phyloP scores from a whole-genome alignment of 1,284 basidiomycete genomes.

The Schizophyllum commune region DNA sequence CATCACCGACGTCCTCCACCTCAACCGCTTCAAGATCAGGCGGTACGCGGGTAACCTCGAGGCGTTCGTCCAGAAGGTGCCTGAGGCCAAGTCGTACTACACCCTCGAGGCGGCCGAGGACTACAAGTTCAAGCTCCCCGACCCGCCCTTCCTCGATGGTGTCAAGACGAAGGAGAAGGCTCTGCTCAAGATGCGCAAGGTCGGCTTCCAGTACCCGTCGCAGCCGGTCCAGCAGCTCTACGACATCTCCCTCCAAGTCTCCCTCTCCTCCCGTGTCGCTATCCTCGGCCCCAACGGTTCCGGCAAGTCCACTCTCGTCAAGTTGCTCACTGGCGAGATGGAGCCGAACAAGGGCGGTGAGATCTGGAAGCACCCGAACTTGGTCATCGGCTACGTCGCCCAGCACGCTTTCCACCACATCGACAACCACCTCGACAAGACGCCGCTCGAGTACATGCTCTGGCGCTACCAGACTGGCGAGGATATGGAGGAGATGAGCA shows the following conservation, averaged over 20 bases:
- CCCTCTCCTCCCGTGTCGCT: slow-evolving; percentile 94
- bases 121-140: slow-evolving; percentile 95
- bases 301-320: slow-evolving; percentile 98
- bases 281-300: slow-evolving; percentile 96
- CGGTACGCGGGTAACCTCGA: slow-evolving; percentile 98
- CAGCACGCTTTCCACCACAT: slow-evolving; percentile 99
- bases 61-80: slow-evolving; percentile 89
- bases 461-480: slow-evolving; percentile 99
- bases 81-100: slow-evolving; percentile 98
- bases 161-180: slow-evolving; percentile 99
- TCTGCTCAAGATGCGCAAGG: slow-evolving; percentile 95
- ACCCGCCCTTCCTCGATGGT: slow-evolving; percentile 95
- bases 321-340: slow-evolving; percentile 96
- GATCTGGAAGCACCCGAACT: slow-evolving; percentile 98
- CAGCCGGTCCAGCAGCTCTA: slow-evolving; percentile 83
- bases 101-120: slow-evolving; percentile 90
- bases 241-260: slow-evolving; percentile 95
- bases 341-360: slow-evolving; percentile 95
- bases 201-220: slow-evolving; percentile 93
- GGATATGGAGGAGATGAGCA: slow-evolving; percentile 93
- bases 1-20: slow-evolving; percentile 97
- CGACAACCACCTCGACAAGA: slow-evolving; percentile 96
- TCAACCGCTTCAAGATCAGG: slow-evolving; percentile 99
- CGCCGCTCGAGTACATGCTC: slow-evolving; percentile 96
- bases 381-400: slow-evolving; percentile 98